phyloP scores from a whole-genome alignment of 139 green algal genomes.

The Chlamydomonas schloesseri region DNA sequence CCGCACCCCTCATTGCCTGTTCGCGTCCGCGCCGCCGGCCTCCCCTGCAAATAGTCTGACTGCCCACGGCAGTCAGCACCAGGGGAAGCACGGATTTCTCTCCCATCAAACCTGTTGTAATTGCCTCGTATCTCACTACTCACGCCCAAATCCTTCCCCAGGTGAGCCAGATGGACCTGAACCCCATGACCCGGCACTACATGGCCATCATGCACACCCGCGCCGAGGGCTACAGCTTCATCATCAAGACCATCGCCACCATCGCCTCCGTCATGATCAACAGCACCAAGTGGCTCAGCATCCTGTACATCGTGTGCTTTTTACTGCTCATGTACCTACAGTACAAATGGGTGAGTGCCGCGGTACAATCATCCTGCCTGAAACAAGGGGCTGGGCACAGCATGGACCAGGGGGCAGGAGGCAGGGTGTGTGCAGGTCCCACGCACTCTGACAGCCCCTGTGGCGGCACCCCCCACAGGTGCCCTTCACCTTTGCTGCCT shows the following conservation, averaged over 20 bases:
- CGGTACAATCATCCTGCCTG: too few species aligned
- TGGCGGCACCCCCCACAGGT: not conserved
- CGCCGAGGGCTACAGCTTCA: conserved; percentile 1
- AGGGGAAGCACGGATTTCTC: too few species aligned
- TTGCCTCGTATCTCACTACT: too few species aligned
- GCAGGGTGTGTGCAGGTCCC: too few species aligned
- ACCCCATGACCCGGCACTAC: conserved; percentile 25
- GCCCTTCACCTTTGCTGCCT: conserved; percentile 1
- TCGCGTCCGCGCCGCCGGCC: too few species aligned
- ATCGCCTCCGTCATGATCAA: not conserved
- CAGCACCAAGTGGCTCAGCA: not conserved
- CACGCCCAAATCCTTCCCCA: not conserved
- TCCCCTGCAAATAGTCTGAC: too few species aligned
- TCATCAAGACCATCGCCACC: not conserved
- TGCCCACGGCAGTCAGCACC: too few species aligned
- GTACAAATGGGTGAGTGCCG: conserved; percentile 23
- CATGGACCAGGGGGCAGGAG: too few species aligned
- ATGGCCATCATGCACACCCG: conserved; percentile 14
- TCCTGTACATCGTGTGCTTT: conserved; percentile 2
- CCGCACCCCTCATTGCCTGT: too few species aligned
- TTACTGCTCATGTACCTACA: not conserved
- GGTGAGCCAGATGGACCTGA: not conserved
- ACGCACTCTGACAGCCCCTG: too few species aligned
- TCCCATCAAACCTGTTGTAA: too few species aligned
- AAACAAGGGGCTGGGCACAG: too few species aligned